Percentiles rank a stretch among this genome's conserved stretches.
These are phyloP conservation scores for Botrytis cinerea DNA, from an alignment of 2,329 filamentous ascomycete genomes.

Conservation along the genomic window DNA sequence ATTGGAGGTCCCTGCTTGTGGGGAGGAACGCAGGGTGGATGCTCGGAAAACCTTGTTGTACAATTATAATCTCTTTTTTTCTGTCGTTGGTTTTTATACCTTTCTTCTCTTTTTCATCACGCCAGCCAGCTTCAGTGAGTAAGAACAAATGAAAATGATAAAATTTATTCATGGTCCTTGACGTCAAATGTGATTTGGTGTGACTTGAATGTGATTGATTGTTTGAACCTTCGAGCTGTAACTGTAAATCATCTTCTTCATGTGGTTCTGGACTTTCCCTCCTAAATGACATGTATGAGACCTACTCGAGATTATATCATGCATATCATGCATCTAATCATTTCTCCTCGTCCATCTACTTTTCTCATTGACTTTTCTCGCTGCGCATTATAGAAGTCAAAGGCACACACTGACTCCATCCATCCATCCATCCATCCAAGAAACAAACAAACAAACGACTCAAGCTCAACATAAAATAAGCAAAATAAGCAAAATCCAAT, in stretches of 20 bases:
- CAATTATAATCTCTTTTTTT: constrained; percentile 40
- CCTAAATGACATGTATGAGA: not conserved
- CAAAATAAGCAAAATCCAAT: not conserved
- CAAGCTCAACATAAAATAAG: not conserved
- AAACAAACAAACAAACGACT: not conserved
- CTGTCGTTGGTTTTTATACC: constrained; percentile 16
- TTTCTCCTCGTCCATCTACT: not conserved
- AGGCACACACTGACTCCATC: not conserved
- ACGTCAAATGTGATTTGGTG: not conserved
- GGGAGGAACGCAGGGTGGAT: constrained; percentile 27
- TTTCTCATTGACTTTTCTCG: not conserved
- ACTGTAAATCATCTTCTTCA: not conserved
- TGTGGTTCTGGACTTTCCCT: not conserved
- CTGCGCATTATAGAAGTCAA: not conserved
- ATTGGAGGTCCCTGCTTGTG: constrained; percentile 25
- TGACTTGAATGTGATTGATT: not conserved
- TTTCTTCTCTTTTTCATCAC: constrained; percentile 27
- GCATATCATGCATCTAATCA: not conserved
- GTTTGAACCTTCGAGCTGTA: not conserved
- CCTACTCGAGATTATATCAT: not conserved
- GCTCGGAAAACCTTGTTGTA: constrained; percentile 37
- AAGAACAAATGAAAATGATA: constrained; percentile 25
- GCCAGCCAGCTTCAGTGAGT: constrained; percentile 39
- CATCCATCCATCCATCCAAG: not conserved
- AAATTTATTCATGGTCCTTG: not conserved